These are phyloP conservation scores for Heteromeles arbutifolia DNA, from an alignment of 306 rosid species.

Conservation along the genomic window DNA sequence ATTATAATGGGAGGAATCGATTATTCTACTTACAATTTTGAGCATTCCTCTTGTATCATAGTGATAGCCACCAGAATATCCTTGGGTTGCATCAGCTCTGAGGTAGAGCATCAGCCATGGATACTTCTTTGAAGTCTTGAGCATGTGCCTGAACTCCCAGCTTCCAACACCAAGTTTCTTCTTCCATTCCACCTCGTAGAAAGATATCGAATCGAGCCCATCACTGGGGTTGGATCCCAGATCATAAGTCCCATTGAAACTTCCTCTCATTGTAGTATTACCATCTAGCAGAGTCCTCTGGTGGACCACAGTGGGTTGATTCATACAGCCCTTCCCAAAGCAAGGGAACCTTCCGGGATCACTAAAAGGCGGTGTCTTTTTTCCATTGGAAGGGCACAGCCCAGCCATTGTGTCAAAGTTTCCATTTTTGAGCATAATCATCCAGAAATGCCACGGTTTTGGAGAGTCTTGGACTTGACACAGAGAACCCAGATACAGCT, in stretches of 20 bases:
- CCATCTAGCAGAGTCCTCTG: constrained; percentile 33
- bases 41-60: constrained; percentile 84
- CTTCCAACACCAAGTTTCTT: constrained; percentile 62
- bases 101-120: constrained; percentile 89
- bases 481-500: constrained; percentile 52
- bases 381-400: constrained; percentile 58
- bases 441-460: constrained; percentile 83
- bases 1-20: background rate
- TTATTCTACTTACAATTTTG: constrained; percentile 44
- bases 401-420: constrained; percentile 56
- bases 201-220: constrained; percentile 39
- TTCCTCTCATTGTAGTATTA: constrained; percentile 38
- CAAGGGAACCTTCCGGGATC: constrained; percentile 57
- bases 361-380: constrained; percentile 42
- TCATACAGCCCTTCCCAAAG: constrained; percentile 76
- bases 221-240: constrained; percentile 27
- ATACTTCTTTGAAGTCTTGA: constrained; percentile 65
- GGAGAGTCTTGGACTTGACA: constrained; percentile 45
- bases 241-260: constrained; percentile 67
- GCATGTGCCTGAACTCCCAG: constrained; percentile 65
- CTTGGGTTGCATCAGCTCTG: constrained; percentile 76
- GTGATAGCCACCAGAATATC: constrained; percentile 86
- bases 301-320: constrained; percentile 58
- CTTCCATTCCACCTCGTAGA: constrained; percentile 68
- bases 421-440: constrained; percentile 72